Evolutionary conservation across 305 asterid genomes (phyloP).

Genomic region (Ruellia speciosa): DNA sequence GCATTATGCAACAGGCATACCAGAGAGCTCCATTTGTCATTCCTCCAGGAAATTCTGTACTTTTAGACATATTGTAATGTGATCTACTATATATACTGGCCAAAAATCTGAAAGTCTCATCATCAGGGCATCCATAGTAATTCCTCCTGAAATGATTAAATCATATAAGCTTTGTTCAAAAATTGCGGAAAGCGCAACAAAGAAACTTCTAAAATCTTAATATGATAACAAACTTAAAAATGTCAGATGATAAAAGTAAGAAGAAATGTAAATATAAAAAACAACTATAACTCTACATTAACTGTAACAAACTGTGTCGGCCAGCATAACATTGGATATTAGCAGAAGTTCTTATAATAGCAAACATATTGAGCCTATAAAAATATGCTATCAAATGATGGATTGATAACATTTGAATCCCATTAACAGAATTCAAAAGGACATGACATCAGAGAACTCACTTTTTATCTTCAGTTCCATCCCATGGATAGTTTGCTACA

Average conservation of each 20-base stretch:
- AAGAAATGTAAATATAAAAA: background rate
- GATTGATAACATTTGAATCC: background rate
- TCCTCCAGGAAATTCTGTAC: conserved; percentile 82
- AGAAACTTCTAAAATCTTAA: background rate
- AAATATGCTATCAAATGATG: background rate
- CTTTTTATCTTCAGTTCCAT: conserved; percentile 36
- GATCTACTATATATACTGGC: conserved; percentile 71
- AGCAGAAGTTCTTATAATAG: background rate
- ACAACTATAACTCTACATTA: too few species aligned
- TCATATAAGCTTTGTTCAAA: too few species aligned
- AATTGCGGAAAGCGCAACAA: background rate
- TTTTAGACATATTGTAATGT: conserved; percentile 87
- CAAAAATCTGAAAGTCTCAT: conserved; percentile 69
- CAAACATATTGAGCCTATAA: background rate
- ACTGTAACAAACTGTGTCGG: too few species aligned
- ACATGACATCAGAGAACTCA: conserved; percentile 29
- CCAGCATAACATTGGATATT: too few species aligned
- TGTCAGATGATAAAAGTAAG: background rate
- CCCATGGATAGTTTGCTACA: conserved; percentile 21
- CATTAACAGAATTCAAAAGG: conserved; percentile 4
- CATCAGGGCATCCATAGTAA: conserved; percentile 90
- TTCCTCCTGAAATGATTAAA: conserved; percentile 41
- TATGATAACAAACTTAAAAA: background rate
- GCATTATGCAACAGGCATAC: conserved; percentile 30
- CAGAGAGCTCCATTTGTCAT: conserved; percentile 90